Evolutionary conservation across 805 yeast genomes (phyloP).

Genomic region (Jamesozyma gamospora): DNA sequence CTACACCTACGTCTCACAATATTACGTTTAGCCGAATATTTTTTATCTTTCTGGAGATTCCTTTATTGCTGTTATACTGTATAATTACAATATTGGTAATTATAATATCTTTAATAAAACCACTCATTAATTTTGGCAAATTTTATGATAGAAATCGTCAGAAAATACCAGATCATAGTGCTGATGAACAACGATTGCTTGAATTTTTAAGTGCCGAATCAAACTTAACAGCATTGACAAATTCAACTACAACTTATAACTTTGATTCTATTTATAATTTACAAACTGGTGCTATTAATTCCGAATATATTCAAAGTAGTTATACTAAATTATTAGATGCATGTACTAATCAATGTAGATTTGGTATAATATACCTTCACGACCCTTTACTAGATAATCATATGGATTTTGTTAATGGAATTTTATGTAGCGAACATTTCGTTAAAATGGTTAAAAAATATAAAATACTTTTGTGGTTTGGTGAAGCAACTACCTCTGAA

Average conservation of each 20-base stretch:
- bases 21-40: not conserved
- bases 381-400: slow-evolving; percentile 63
- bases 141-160: slow-evolving; percentile 17
- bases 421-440: slow-evolving; percentile 45
- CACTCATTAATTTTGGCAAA: slow-evolving; percentile 14
- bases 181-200: slow-evolving; percentile 9
- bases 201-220: slow-evolving; percentile 12
- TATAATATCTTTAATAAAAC: slow-evolving; percentile 9
- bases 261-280: slow-evolving; percentile 23
- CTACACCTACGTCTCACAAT: not conserved
- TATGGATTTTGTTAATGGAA: slow-evolving; percentile 39
- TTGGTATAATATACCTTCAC: slow-evolving; percentile 64
- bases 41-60: slow-evolving; percentile 4
- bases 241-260: slow-evolving; percentile 3
- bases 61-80: slow-evolving; percentile 5
- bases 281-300: slow-evolving; percentile 14
- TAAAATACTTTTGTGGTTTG: slow-evolving; percentile 74
- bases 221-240: not conserved
- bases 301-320: slow-evolving; percentile 44
- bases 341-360: slow-evolving; percentile 61
- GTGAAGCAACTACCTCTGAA: slow-evolving; percentile 71
- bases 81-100: slow-evolving; percentile 1
- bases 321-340: slow-evolving; percentile 69
- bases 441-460: slow-evolving; percentile 38
- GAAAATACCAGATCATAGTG: slow-evolving; percentile 7